A percentile compares a stretch with the other conserved stretches of the same genome.
Conservation (phyloP, 495 filamentous ascomycete species). For the Podospora conica region DNA sequence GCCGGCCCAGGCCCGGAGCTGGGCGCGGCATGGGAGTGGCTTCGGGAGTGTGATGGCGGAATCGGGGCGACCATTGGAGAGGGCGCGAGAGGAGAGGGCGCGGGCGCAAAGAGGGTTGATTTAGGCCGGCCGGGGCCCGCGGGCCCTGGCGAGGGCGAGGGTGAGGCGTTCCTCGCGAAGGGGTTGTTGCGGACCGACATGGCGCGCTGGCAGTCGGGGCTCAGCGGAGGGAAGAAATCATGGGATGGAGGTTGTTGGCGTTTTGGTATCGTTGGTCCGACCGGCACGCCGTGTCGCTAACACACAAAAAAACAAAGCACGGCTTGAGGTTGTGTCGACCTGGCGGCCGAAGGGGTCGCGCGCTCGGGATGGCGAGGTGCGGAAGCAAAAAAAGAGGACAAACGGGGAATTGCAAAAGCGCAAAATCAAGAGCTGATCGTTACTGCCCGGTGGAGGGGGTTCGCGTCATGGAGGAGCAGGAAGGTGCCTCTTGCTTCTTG, state of each 20-base stretch:
- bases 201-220: conserved; percentile 15
- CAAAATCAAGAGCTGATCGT: conserved; percentile 5
- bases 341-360: neutral
- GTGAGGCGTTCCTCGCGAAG: conserved; percentile 58
- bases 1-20: conserved; percentile 19
- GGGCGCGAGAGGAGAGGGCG: conserved; percentile 41
- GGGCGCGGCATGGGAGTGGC: conserved; percentile 39
- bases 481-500: neutral
- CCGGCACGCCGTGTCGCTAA: conserved; percentile 14
- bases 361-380: neutral
- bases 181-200: conserved; percentile 64
- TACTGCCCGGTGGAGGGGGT: neutral
- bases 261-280: conserved; percentile 9
- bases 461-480: conserved; percentile 5
- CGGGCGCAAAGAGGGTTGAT: conserved; percentile 58
- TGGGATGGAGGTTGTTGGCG: conserved; percentile 15
- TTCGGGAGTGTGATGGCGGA: conserved; percentile 33
- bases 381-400: conserved; percentile 1
- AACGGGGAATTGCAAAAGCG: conserved; percentile 4
- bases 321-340: neutral
- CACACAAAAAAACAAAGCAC: conserved; percentile 10
- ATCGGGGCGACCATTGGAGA: conserved; percentile 19
- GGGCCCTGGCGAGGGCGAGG: conserved; percentile 58
- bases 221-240: conserved; percentile 11
- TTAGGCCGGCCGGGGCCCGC: conserved; percentile 56